Conservation (phyloP, 2,329 filamentous ascomycete genomes). For the Malbranchea cinnamomea region DNA sequence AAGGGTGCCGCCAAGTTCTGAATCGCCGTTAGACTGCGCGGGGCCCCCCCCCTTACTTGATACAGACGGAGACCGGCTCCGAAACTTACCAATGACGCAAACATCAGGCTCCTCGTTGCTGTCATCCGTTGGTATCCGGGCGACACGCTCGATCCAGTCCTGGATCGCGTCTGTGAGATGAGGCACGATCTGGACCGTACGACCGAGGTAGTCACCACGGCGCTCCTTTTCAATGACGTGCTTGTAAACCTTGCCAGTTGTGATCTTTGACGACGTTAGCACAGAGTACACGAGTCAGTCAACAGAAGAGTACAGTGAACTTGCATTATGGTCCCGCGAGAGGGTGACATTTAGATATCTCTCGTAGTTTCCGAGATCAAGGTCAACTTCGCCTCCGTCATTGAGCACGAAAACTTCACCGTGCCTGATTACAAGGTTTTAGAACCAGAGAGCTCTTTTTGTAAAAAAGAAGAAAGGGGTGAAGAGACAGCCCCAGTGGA, state of each 20-base stretch:
- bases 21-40: no score
- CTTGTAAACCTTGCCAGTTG: conserved; percentile 90
- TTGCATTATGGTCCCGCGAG: conserved; percentile 71
- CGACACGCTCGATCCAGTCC: conserved; percentile 80
- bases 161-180: conserved; percentile 62
- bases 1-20: conserved; percentile 37
- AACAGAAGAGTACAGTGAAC: not conserved
- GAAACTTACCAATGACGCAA: conserved; percentile 60
- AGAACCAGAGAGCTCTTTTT: no score
- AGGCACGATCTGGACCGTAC: conserved; percentile 80
- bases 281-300: not conserved
- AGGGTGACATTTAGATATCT: conserved; percentile 71
- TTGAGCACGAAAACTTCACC: conserved; percentile 82
- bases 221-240: conserved; percentile 67
- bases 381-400: conserved; percentile 64
- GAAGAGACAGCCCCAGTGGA: conserved; percentile 7
- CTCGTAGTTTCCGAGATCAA: conserved; percentile 64
- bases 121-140: conserved; percentile 73
- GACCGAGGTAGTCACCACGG: conserved; percentile 66
- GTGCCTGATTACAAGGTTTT: conserved; percentile 39
- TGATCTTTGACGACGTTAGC: conserved; percentile 40
- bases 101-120: conserved; percentile 73
- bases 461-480: conserved; percentile 1
- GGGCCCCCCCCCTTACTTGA: no score
- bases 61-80: no score